phyloP scores from a whole-genome alignment of 768 basidiomycete species.

The Suillus paluster region DNA sequence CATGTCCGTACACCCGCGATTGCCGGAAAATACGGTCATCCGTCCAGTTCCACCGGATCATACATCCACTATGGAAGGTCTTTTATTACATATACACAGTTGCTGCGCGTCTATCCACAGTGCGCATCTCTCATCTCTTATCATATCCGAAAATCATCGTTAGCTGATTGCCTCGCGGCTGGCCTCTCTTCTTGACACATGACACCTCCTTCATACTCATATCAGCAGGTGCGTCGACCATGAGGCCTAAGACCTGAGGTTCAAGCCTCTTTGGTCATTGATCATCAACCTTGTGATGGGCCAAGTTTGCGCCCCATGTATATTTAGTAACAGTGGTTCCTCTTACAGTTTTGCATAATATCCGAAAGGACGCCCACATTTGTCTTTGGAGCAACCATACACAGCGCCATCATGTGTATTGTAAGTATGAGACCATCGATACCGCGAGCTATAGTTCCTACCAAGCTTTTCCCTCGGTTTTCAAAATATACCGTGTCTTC shows the following conservation, averaged over 20 bases:
- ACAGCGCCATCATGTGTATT: constrained; percentile 11
- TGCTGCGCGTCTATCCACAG: constrained; percentile 16
- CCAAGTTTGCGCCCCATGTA: constrained; percentile 25
- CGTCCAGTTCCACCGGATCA: constrained; percentile 34
- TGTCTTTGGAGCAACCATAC: constrained; percentile 5
- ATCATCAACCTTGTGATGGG: background rate
- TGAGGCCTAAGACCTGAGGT: constrained; percentile 24
- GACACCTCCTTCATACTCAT: constrained; percentile 28
- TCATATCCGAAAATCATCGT: constrained; percentile 20
- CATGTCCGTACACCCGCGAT: constrained; percentile 39
- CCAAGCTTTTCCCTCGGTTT: constrained; percentile 19
- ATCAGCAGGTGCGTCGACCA: constrained; percentile 37
- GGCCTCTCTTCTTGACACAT: constrained; percentile 31
- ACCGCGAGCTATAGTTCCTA: constrained; percentile 25
- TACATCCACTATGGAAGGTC: constrained; percentile 17
- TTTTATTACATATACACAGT: background rate
- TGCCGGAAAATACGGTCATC: constrained; percentile 28
- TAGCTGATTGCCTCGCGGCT: constrained; percentile 23
- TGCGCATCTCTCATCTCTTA: background rate
- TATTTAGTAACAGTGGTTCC: constrained; percentile 27
- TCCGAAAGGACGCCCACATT: constrained; percentile 31
- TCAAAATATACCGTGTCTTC: constrained; percentile 15
- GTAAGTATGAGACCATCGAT: constrained; percentile 23
- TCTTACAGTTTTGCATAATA: constrained; percentile 31
- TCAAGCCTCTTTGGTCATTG: constrained; percentile 30